Evolutionary conservation across 2,329 filamentous ascomycete genomes (phyloP), one percentile per base, ranked within the genome.

Genomic region (Fusarium keratoplasticum): DNA sequence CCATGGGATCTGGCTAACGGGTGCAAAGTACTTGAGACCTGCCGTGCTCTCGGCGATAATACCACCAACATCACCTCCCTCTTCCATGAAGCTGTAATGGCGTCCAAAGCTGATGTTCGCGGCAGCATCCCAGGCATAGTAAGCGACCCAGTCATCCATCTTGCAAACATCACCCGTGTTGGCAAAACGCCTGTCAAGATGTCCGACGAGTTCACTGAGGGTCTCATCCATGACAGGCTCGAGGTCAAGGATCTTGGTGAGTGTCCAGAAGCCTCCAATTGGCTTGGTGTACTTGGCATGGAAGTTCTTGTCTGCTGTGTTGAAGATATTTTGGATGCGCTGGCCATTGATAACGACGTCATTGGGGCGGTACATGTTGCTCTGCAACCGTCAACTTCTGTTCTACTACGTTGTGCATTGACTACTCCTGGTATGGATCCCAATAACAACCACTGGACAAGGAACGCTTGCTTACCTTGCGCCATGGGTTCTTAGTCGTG

Each of bases 151-250:
- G 5, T 77, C 74, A 20, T 77, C 75, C 63, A 77, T 62, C 14
- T 69, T 73, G 5, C 75, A 77, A 2, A 70, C 50, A 2, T 54
- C 27, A 0, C 64, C 70, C 0, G 70, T 64, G 4, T 25, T 38
- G 3, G 67, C 72, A 13, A 69, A 77, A 6, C 73, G 72, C 2
- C 44, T 60, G 11, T 77, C 66, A 0, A 77, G 13, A 9, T 77
- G 70, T 1, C 33, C 44, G 1, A 77, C 67, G 0, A 77, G 64
- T 6, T 70, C 63, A 0, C 20, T n/a, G 1, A 77, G 47, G 0
- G 75, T 77, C n/a, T 76, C 74, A 4, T 77, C 75, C 52, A 77
- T 76, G 3, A 77, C 57, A 6, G 71, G 70, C n/a, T 77, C 75
- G 8, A 67, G 71, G 22, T 74, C 72, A 0, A 75, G 54, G 50